Evolutionary conservation across 305 asterid genomes (phyloP).

Genomic region (Striga hermonthica): DNA sequence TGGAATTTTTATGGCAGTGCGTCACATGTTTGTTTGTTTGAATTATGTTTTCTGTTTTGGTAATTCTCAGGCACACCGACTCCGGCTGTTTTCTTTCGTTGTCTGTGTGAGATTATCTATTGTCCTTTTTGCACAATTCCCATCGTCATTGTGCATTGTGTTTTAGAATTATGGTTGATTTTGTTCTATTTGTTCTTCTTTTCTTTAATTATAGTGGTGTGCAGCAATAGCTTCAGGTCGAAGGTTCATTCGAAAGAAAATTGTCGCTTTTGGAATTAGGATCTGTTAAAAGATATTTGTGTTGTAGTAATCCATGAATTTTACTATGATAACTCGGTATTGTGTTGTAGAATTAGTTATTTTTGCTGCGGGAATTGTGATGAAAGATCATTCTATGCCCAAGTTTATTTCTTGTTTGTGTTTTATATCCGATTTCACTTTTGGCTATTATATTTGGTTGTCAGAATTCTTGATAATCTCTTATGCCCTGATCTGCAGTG

Average conservation of each 20-base stretch:
- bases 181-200: not conserved
- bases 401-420: too few relatives aligned
- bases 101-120: not conserved
- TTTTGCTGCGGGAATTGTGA: not conserved
- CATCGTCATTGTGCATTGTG: not conserved
- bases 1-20: slow-evolving; percentile 13
- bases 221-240: not conserved
- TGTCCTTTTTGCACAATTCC: not conserved
- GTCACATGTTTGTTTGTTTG: not conserved
- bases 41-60: not conserved
- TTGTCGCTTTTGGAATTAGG: not conserved
- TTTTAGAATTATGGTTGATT: not conserved
- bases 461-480: not conserved
- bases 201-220: not conserved
- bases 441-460: not conserved
- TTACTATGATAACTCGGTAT: not conserved
- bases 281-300: not conserved
- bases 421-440: too few relatives aligned
- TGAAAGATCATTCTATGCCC: too few relatives aligned
- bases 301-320: slow-evolving; percentile 7
- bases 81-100: not conserved
- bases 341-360: not conserved
- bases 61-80: not conserved
- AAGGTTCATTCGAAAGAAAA: slow-evolving; percentile 1
- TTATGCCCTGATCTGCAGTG: not conserved